These are phyloP conservation scores for Termitomyces sp. DNA, from an alignment of 768 basidiomycete species.

Conservation along the genomic window DNA sequence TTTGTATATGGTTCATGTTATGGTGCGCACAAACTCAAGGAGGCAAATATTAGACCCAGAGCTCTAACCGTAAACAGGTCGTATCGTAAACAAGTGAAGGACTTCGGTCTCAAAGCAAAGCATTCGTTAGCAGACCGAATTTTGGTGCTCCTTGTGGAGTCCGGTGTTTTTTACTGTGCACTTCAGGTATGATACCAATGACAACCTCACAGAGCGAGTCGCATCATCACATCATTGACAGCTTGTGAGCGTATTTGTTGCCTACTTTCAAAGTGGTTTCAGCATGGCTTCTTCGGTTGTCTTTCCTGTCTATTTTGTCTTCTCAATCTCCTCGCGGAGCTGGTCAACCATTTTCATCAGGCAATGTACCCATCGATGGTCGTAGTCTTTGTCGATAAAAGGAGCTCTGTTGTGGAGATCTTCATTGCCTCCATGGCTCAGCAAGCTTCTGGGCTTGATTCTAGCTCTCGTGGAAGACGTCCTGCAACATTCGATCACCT, in stretches of 20 bases:
- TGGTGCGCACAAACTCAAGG: background rate
- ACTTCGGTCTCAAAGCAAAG: background rate
- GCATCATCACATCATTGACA: background rate
- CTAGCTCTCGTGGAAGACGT: background rate
- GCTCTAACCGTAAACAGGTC: background rate
- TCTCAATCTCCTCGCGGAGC: too few relatives aligned
- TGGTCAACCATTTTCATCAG: background rate
- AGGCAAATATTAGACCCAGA: background rate
- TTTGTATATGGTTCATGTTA: conserved; percentile 1
- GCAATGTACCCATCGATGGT: background rate
- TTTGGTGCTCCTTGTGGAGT: background rate
- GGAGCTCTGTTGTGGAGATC: background rate
- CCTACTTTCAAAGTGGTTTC: background rate
- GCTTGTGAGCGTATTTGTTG: background rate
- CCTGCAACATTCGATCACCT: background rate
- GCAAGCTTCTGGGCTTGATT: too few relatives aligned
- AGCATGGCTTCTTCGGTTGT: background rate
- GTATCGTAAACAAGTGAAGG: background rate
- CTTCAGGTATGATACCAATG: background rate
- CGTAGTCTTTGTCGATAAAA: background rate
- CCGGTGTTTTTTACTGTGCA: background rate
- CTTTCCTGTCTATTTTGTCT: background rate
- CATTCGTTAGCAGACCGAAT: background rate
- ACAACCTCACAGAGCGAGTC: background rate
- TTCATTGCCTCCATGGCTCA: background rate